phyloP scores from a whole-genome alignment of 2,329 filamentous ascomycete genomes.

The Fusarium albidum region DNA sequence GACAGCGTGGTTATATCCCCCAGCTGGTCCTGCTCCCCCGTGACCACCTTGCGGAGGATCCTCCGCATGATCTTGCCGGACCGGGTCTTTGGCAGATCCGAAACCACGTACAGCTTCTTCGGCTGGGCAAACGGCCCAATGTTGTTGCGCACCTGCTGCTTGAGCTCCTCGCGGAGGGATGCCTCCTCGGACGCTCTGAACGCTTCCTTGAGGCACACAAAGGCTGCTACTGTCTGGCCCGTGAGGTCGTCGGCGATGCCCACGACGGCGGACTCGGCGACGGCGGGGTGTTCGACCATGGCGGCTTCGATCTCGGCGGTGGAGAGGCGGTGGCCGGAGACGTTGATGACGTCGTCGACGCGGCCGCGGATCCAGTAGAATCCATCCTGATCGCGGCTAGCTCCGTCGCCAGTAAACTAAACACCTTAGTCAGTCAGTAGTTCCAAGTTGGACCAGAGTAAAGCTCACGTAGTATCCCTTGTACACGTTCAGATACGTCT shows the following conservation, averaged over 20 bases:
- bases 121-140: constrained; percentile 95
- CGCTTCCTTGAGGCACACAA: constrained; percentile 77
- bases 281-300: constrained; percentile 83
- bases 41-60: constrained; percentile 91
- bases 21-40: constrained; percentile 91
- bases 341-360: constrained; percentile 96
- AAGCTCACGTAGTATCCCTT: constrained; percentile 87
- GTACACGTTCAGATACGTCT: constrained; percentile 94
- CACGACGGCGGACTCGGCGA: constrained; percentile 92
- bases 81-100: constrained; percentile 91
- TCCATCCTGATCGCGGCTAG: constrained; percentile 89
- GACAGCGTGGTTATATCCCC: constrained; percentile 90
- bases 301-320: constrained; percentile 96
- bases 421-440: not conserved
- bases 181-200: constrained; percentile 64
- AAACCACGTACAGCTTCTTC: constrained; percentile 85
- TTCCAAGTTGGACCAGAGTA: constrained; percentile 11
- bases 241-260: constrained; percentile 89
- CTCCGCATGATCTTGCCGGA: constrained; percentile 97
- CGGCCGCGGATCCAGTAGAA: constrained; percentile 99
- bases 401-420: constrained; percentile 87
- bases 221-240: constrained; percentile 92
- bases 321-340: constrained; percentile 91
- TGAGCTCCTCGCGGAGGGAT: constrained; percentile 81
- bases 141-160: constrained; percentile 88